Evolutionary conservation across 106 monocot genomes (phyloP).

Genomic region (Dioscorea dumetorum): DNA sequence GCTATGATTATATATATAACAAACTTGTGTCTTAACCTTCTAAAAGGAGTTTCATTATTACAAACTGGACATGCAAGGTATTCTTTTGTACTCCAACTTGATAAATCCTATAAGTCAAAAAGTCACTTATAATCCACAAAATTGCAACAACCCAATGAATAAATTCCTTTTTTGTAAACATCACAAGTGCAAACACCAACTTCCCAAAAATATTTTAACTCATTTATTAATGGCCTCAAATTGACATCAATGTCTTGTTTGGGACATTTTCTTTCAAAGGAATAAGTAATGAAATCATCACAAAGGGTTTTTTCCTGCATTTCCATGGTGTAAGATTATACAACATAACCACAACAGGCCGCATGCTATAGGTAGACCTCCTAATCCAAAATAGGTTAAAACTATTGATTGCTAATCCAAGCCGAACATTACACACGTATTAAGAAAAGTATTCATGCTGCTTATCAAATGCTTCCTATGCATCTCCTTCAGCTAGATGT

Average conservation of each 20-base stretch:
- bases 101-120: constrained; percentile 5
- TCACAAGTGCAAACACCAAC: constrained; percentile 11
- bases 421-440: no score
- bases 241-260: constrained; percentile 8
- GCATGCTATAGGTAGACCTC: no score
- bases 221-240: constrained; percentile 11
- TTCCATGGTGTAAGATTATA: background rate
- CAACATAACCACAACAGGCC: no score
- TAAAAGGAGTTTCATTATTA: background rate
- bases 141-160: background rate
- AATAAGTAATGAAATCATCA: constrained; percentile 7
- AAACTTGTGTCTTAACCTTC: background rate
- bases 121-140: constrained; percentile 15
- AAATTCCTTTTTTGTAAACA: background rate
- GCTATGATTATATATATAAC: background rate
- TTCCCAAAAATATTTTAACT: constrained; percentile 6
- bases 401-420: no score
- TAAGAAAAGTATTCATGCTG: no score
- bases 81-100: constrained; percentile 1
- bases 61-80: background rate
- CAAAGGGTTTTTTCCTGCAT: constrained; percentile 3
- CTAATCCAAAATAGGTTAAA: no score
- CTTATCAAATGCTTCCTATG: no score
- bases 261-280: background rate
- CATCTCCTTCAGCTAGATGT: no score